Base-by-base conservation (phyloP, 1,284 basidiomycete species). In the Trichosporon asahii region DNA sequence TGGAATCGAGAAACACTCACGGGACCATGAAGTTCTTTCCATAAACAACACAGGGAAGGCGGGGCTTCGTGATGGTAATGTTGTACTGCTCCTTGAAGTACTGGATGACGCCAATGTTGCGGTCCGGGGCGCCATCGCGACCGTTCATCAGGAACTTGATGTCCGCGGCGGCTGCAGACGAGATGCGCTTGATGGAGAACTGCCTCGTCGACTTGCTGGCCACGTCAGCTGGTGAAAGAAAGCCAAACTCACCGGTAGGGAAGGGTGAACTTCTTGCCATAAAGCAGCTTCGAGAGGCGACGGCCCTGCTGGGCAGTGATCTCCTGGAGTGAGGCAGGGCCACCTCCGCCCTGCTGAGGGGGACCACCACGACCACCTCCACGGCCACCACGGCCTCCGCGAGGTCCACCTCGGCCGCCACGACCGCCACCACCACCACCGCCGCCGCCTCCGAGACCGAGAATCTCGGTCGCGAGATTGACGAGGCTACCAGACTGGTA, bases 41-140 rank as follows among this genome's bases (percentile, higher is more conserved):
- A 64, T 78, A 83, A 33, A 72, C 72, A 15, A 84, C 77, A 68
- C 78, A 80, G 29, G 83, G 83, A 5, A 84, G 73, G 3, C 78
- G 70, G 2, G 82, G 83, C 71, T 78, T 77, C 29, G 73, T 74
- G 21, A 83, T 77, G 21, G 67, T 74, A 15, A 76, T 76, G 68
- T 79, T 80, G 76, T 84, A 84, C 29, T 73, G 72, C 65, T 77
- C 68, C 73, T 79, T 78, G 76, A 79, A 84, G 76, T 85, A 85
- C 27, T 78, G 70, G 23, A 76, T 74, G 60, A 85, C 70, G 6
- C 73, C 72, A 37, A 81, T 70, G 66, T 70, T 76, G 63, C 75
- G 72, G 70, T 82, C 79, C 8, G 75, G 66, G 1, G 65, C 69
- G 23, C 81, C 82, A 61, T 83, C 79, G 33, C 69, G 70, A 27